Evolutionary conservation across 2,329 filamentous ascomycete species (phyloP).

Genomic region (Xylaria sp.): DNA sequence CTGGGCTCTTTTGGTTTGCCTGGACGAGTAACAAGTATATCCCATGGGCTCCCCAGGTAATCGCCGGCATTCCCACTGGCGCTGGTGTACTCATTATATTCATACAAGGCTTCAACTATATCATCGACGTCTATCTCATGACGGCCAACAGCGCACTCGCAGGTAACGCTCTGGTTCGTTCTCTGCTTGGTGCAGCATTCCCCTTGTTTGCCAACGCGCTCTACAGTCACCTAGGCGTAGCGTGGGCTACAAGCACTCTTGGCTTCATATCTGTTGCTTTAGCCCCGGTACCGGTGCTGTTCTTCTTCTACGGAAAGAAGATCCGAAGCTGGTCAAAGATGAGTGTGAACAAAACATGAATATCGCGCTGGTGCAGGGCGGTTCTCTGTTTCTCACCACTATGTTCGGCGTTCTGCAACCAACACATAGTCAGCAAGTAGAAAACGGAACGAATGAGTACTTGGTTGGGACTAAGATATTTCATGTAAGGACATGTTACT

Average conservation of each 20-base stretch:
- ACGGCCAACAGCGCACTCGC: constrained; percentile 34
- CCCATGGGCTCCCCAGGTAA: neutral
- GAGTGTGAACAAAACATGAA: neutral
- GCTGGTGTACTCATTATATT: neutral
- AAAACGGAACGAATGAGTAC: neutral
- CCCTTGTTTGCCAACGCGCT: constrained; percentile 59
- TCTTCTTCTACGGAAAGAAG: constrained; percentile 4
- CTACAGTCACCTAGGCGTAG: constrained; percentile 56
- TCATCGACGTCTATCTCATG: constrained; percentile 26
- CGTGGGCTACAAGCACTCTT: constrained; percentile 59
- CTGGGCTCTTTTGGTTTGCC: neutral
- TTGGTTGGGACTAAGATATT: neutral
- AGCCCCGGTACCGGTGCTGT: constrained; percentile 3
- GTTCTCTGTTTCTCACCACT: neutral
- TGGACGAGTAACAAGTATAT: neutral
- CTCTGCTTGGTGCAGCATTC: constrained; percentile 59
- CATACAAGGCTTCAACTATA: constrained; percentile 10
- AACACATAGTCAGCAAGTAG: neutral
- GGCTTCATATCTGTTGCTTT: constrained; percentile 51
- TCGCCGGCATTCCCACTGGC: neutral
- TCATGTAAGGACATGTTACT: too few relatives aligned
- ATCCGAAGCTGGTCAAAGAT: neutral
- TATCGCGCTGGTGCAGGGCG: neutral
- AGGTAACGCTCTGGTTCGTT: constrained; percentile 57
- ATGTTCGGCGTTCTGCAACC: neutral